Evolutionary conservation across 768 basidiomycete genomes (phyloP), one percentile per base, ranked within the genome.

Genomic region (Boletus bicolor): DNA sequence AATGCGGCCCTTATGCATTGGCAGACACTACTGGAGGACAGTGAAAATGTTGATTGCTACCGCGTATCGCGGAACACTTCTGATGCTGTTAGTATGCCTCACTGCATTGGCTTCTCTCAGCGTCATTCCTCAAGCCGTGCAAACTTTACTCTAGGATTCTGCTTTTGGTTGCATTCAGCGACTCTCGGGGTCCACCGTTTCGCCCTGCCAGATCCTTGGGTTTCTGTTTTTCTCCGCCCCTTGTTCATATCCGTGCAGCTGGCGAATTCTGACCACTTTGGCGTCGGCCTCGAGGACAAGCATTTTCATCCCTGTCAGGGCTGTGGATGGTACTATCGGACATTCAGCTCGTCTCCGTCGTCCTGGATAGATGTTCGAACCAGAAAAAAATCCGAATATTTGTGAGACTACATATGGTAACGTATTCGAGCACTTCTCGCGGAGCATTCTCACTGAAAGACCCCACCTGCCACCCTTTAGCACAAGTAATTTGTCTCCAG

Each of bases 71-170:
- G 55, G 59, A 57, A 58, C 44, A 46, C 37, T 4, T 55, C 42
- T 45, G 51, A 47, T 30, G 34, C 37, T 46, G 37, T 60, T 39
- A 45, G 36, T 52, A 55, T 61, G 39, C 54, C 62, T 64, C n/a
- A 38, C 42, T 44, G 17, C 21, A 19, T 45, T 48, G 21, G 15
- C 21, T 8, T 24, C 39, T 34, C 14, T 50, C 45, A 46, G 41
- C 26, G 46, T 8, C 17, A 24, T 24, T 26, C 26, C 10, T 50
- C 52, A 44, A 44, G 38, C 30, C 44, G 17, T 47, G 46, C 43
- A 54, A 50, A 55, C 28, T 35, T 50, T 35, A 52, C 37, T 28
- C 5, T 44, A 21, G 37, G 1, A 52, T 42, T 9, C 45, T 44
- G 8, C 12, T 44, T 36, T 49, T 17, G 49, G 41, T 34, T 21